Evolutionary conservation across 2,329 filamentous ascomycete genomes (phyloP).

Genomic region (Rutstroemia sp.): DNA sequence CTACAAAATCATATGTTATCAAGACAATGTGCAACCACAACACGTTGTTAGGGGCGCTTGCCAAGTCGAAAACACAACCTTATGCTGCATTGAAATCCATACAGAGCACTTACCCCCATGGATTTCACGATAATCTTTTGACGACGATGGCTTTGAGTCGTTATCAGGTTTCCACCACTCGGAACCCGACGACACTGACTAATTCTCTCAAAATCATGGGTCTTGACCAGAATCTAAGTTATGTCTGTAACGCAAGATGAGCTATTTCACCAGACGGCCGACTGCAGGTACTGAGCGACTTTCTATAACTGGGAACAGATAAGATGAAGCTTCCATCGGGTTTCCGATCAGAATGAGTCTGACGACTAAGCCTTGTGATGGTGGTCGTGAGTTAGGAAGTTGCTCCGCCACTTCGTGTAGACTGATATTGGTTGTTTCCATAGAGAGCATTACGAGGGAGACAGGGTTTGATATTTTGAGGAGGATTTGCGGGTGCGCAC

Average conservation of each 20-base stretch:
- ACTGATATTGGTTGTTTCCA: background rate
- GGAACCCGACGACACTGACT: background rate
- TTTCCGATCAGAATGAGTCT: background rate
- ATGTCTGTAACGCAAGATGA: background rate
- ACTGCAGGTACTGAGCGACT: background rate
- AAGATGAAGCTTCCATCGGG: background rate
- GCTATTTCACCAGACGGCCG: background rate
- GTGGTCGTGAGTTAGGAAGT: background rate
- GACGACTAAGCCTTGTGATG: background rate
- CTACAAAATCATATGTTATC: background rate
- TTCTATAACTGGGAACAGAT: background rate
- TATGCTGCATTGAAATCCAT: background rate
- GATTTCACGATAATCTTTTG: conserved; percentile 3
- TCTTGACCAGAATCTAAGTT: background rate
- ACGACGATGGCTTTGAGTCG: background rate
- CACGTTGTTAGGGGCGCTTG: background rate
- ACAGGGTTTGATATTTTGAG: background rate
- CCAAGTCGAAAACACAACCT: background rate
- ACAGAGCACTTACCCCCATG: conserved; percentile 1
- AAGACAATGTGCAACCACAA: background rate
- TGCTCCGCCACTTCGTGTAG: background rate
- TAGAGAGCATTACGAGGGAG: background rate
- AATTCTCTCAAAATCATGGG: conserved; percentile 1
- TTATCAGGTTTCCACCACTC: background rate
- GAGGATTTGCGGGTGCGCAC: background rate